Evolutionary conservation across 108 stramenopile genomes (phyloP).

Genomic region (Stephanodiscus minutulus): DNA sequence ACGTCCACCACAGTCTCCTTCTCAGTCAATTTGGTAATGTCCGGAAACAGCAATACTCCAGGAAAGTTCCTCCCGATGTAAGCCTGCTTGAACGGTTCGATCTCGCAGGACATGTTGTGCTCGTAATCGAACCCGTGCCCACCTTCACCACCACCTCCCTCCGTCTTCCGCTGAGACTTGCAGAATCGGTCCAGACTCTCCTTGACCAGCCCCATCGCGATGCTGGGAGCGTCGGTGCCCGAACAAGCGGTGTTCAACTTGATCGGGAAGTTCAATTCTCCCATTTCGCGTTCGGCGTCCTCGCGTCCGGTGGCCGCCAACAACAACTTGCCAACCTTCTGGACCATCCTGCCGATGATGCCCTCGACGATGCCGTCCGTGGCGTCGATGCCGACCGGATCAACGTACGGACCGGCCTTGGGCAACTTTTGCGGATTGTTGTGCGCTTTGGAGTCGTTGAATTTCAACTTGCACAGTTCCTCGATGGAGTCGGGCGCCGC

Average conservation of each 20-base stretch:
- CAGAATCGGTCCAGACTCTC: conserved; percentile 49
- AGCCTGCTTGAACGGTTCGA: conserved; percentile 81
- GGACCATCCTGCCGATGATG: conserved; percentile 55
- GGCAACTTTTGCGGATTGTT: conserved; percentile 28
- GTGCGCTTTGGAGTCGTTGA: conserved; percentile 13
- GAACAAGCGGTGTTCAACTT: conserved; percentile 65
- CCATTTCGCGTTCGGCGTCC: conserved; percentile 14
- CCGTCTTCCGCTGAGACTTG: background rate
- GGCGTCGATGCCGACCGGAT: conserved; percentile 70
- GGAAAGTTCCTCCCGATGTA: conserved; percentile 69
- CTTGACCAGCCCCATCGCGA: conserved; percentile 59
- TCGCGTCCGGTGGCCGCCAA: conserved; percentile 14
- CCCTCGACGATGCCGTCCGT: conserved; percentile 67
- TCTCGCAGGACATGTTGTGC: conserved; percentile 70
- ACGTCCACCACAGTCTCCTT: conserved; percentile 58
- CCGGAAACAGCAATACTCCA: conserved; percentile 58
- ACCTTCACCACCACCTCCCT: background rate
- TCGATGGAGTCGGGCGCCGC: background rate
- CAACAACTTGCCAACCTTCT: conserved; percentile 60
- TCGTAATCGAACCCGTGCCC: conserved; percentile 29
- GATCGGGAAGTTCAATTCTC: conserved; percentile 33
- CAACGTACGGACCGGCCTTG: conserved; percentile 44
- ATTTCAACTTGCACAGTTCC: conserved; percentile 2
- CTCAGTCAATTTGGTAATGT: conserved; percentile 66
- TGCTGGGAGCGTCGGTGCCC: conserved; percentile 75